Conservation (phyloP, 176 grass and related monocot species). For the Zoysia japonica region DNA sequence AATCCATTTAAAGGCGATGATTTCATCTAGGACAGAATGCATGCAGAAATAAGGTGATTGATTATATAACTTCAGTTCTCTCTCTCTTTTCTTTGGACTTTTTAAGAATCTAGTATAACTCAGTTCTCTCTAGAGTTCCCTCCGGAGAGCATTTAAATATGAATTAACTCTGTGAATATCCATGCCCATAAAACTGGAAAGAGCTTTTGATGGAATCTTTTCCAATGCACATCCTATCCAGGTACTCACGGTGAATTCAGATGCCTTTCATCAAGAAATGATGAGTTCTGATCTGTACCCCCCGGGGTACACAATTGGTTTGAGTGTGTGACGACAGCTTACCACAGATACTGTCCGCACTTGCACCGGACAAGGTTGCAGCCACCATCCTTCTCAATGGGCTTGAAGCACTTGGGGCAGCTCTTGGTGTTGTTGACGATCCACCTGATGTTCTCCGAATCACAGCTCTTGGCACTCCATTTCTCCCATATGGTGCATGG, state of each 20-base stretch:
- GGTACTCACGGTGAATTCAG: background rate
- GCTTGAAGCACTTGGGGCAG: constrained; percentile 66
- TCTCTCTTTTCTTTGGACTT: no score
- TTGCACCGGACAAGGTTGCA: constrained; percentile 51
- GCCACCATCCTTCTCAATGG: constrained; percentile 45
- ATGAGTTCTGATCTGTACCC: background rate
- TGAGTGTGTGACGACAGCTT: constrained; percentile 17
- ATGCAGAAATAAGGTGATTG: background rate
- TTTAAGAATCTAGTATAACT: no score
- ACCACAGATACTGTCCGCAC: constrained; percentile 47
- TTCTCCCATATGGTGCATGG: constrained; percentile 56
- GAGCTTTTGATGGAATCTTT: background rate
- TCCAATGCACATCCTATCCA: background rate
- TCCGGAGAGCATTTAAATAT: background rate
- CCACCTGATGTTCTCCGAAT: constrained; percentile 55
- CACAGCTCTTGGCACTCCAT: constrained; percentile 34
- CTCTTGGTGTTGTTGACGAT: constrained; percentile 54
- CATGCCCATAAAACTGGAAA: background rate
- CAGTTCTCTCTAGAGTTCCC: background rate
- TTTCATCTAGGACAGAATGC: background rate
- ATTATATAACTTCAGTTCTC: background rate
- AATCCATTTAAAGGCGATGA: background rate
- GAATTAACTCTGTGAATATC: background rate
- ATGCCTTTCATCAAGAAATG: constrained; percentile 1
- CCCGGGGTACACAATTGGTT: background rate